Conservation (phyloP, 257 asterid genomes). For the Solanum chilense region DNA sequence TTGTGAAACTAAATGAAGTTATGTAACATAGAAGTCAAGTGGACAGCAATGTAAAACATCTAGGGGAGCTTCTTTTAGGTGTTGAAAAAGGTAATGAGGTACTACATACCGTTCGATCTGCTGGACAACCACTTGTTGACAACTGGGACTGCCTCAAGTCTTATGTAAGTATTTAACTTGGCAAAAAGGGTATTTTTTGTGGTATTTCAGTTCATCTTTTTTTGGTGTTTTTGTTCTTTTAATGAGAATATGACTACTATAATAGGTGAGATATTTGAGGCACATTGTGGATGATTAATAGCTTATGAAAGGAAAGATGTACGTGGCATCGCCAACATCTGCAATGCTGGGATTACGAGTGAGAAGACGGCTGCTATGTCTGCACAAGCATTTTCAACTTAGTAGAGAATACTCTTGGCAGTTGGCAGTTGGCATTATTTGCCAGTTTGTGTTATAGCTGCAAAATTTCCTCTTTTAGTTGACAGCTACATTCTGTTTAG, state of each 20-base stretch:
- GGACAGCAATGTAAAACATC: slow-evolving; percentile 48
- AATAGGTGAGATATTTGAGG: slow-evolving; percentile 66
- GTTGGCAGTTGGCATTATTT: background rate
- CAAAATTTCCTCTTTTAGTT: background rate
- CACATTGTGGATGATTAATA: slow-evolving; percentile 61
- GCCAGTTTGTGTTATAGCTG: background rate
- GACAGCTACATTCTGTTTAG: background rate
- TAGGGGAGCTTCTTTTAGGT: slow-evolving; percentile 85
- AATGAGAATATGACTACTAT: background rate
- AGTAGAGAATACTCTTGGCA: background rate
- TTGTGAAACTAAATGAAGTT: slow-evolving; percentile 59
- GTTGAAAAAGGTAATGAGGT: slow-evolving; percentile 54
- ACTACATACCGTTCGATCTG: slow-evolving; percentile 35
- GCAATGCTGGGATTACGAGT: slow-evolving; percentile 59
- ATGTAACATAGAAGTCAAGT: slow-evolving; percentile 61
- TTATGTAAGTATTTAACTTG: slow-evolving; percentile 28
- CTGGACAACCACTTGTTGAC: slow-evolving; percentile 40
- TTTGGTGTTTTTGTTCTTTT: background rate
- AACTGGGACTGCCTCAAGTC: slow-evolving; percentile 64
- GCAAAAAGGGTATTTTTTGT: background rate
- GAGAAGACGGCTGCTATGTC: slow-evolving; percentile 76
- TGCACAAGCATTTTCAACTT: slow-evolving; percentile 48
- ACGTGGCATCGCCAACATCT: slow-evolving; percentile 77
- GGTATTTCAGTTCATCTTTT: background rate
- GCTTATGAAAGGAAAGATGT: slow-evolving; percentile 90